Base-by-base conservation (phyloP, 768 basidiomycete species). In the Melanogaster broomeanus region DNA sequence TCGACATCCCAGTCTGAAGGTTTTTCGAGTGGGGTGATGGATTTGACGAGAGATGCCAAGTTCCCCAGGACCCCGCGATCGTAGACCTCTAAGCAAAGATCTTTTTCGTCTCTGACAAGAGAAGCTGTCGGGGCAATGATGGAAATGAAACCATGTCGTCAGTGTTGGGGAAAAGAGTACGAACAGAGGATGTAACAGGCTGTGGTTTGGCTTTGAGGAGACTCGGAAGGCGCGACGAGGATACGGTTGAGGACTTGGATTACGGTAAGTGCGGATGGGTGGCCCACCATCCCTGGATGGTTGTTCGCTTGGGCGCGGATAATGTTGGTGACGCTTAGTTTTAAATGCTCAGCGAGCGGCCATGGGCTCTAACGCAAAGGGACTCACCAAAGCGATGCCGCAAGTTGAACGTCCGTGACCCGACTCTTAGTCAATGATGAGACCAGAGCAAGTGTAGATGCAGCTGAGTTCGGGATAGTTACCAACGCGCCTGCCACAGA, bases 131-230 rank as follows among this genome's bases (percentile, higher is more conserved):
- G 41, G 18, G 49, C 15, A 30, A 3, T 25, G n/a, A 40, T 0
- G 4, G 9, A 2, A 28, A 31, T 42, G 37, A 53, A 24, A 16
- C 6, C 3, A 16, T 28, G 28, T 45, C 18, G 37, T 40, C 33
- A 33, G n/a, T 25, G 9, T n/a, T 15, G 10, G 44, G 38, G 27
- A 39, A 28, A 35, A 30, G 7, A 11, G 18, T 15, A 76, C 84
- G 13, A 52, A 93, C 90, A 84, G 0, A 96, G 68, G 15, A 87
- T 79, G 61, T 88, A 89, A 63, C 90, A 92, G 0, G 89, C 85
- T 63, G 80, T 86, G 1, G 82, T 83, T 30, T 80, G 76, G 16
- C 67, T 77, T 40, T 68, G 66, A 3, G 73, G 64, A 21, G 69
- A 61, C 43, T 83, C 79, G 6, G 64, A 56, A 5, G 74, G 61